phyloP scores from a whole-genome alignment of 2,329 filamentous ascomycete genomes.

The Saccharata proteae region DNA sequence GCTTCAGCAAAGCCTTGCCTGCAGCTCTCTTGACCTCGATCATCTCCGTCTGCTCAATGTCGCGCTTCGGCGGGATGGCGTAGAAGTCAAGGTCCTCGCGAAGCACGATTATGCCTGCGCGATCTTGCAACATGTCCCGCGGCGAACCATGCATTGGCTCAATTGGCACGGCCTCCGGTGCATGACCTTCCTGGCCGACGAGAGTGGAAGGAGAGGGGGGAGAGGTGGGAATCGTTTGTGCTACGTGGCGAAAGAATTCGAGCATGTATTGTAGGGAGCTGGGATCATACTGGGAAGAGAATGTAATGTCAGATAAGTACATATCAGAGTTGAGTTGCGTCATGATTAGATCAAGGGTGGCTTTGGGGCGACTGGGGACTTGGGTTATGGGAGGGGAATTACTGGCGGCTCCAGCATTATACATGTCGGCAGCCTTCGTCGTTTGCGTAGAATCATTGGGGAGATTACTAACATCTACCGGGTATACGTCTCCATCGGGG shows the following conservation, averaged over 20 bases:
- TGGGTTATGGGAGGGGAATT: constrained; percentile 16
- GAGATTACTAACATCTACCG: constrained; percentile 72
- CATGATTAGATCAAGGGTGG: constrained; percentile 25
- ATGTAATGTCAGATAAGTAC: constrained; percentile 44
- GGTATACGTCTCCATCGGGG: constrained; percentile 85
- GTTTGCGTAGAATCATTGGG: background rate
- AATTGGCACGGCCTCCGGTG: constrained; percentile 47
- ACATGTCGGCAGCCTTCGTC: constrained; percentile 16
- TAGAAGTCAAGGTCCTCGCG: constrained; percentile 97
- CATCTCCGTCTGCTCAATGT: constrained; percentile 84
- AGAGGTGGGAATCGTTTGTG: constrained; percentile 82
- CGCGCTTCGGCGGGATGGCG: constrained; percentile 72
- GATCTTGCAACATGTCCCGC: constrained; percentile 68
- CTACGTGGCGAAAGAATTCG: constrained; percentile 92
- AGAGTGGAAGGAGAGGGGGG: constrained; percentile 48
- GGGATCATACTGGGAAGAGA: constrained; percentile 73
- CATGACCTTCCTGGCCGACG: constrained; percentile 18
- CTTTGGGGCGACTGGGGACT: constrained; percentile 19
- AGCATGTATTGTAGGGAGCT: constrained; percentile 97
- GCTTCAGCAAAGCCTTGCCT: constrained; percentile 70
- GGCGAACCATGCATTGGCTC: constrained; percentile 61
- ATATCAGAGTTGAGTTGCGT: too few species aligned
- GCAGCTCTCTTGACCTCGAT: constrained; percentile 91
- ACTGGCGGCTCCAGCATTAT: constrained; percentile 9
- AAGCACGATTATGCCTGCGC: constrained; percentile 93